These are phyloP conservation scores for Dioszegia hungarica DNA, from an alignment of 768 basidiomycete species.

Conservation along the genomic window DNA sequence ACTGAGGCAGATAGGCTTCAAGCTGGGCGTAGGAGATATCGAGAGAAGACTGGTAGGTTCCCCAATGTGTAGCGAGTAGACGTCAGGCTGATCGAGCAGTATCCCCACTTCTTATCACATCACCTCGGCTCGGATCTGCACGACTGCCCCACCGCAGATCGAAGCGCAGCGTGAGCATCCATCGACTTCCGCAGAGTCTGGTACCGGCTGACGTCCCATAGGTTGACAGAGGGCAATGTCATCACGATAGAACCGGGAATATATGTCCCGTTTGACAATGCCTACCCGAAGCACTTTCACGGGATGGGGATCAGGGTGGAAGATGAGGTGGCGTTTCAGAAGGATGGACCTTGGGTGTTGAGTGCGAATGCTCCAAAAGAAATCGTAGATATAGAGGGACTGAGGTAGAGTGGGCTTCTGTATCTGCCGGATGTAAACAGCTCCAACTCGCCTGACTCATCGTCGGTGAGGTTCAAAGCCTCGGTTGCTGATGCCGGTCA, in stretches of 20 bases:
- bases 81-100: slow-evolving; percentile 48
- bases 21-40: slow-evolving; percentile 60
- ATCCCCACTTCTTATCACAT: slow-evolving; percentile 90
- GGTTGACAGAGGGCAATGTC: slow-evolving; percentile 78
- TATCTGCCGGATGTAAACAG: no score
- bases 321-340: slow-evolving; percentile 48
- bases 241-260: slow-evolving; percentile 82
- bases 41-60: slow-evolving; percentile 56
- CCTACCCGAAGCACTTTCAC: slow-evolving; percentile 83
- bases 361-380: slow-evolving; percentile 48
- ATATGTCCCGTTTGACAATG: slow-evolving; percentile 74
- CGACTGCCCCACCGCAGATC: slow-evolving; percentile 58
- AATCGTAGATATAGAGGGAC: slow-evolving; percentile 47
- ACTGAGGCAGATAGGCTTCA: slow-evolving; percentile 71
- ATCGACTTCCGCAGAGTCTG: background rate
- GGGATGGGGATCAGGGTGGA: slow-evolving; percentile 86
- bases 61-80: background rate
- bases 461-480: no score
- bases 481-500: no score
- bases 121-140: slow-evolving; percentile 92
- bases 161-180: slow-evolving; percentile 42
- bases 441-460: no score
- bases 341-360: slow-evolving; percentile 41
- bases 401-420: background rate
- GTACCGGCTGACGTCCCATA: background rate